Conservation (phyloP, 2,329 filamentous ascomycete species). For the Juglanconis oblonga region DNA sequence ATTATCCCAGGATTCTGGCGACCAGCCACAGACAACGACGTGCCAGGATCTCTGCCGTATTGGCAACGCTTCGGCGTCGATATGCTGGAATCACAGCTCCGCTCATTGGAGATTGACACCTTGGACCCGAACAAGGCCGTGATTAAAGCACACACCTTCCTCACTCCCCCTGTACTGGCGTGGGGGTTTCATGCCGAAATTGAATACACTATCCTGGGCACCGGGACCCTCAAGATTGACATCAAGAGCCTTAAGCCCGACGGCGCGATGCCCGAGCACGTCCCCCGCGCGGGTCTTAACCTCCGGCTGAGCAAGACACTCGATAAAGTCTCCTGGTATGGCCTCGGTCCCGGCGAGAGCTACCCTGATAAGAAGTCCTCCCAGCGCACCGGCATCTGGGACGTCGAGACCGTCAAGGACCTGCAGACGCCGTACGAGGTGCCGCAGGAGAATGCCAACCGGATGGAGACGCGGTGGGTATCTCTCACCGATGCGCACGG, state of each 20-base stretch:
- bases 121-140: conserved; percentile 29
- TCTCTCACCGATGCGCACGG: conserved; percentile 25
- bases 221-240: conserved; percentile 44
- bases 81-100: conserved; percentile 42
- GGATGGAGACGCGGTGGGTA: conserved; percentile 59
- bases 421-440: conserved; percentile 62
- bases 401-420: conserved; percentile 37
- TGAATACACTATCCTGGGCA: conserved; percentile 48
- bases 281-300: conserved; percentile 62
- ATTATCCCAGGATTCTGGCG: conserved; percentile 56
- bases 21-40: conserved; percentile 64
- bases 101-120: conserved; percentile 33
- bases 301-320: conserved; percentile 47
- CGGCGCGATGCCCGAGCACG: conserved; percentile 48
- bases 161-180: conserved; percentile 58
- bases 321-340: conserved; percentile 55
- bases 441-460: conserved; percentile 66
- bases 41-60: conserved; percentile 49
- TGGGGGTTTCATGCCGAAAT: conserved; percentile 54
- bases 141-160: conserved; percentile 42
- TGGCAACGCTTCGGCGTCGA: conserved; percentile 55
- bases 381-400: conserved; percentile 51
- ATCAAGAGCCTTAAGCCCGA: conserved; percentile 41
- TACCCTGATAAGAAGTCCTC: conserved; percentile 61
- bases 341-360: conserved; percentile 60